phyloP scores from a whole-genome alignment of 768 basidiomycete genomes.

The Stropharia rugosoannulata region DNA sequence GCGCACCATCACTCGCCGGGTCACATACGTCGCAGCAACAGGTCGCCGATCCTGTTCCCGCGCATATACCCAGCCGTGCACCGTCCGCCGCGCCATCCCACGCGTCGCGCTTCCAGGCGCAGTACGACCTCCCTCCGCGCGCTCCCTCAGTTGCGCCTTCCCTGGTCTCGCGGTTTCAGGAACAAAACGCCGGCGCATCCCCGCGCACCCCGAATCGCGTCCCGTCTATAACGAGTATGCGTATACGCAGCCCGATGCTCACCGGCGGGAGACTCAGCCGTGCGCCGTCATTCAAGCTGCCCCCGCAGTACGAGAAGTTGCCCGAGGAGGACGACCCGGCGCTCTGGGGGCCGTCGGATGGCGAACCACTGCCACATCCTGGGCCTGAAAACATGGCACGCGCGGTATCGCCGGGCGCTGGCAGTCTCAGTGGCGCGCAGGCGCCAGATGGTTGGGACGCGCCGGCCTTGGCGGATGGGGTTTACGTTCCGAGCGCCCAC shows the following conservation, averaged over 20 bases:
- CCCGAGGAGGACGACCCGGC: not conserved
- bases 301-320: not conserved
- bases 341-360: not conserved
- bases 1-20: not conserved
- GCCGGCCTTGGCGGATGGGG: no score
- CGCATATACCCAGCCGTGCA: no score
- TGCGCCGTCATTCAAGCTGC: not conserved
- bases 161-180: constrained; percentile 1
- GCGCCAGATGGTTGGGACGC: not conserved
- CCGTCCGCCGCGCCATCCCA: no score
- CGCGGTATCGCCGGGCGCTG: not conserved
- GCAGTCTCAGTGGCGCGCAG: not conserved
- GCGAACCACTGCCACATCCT: no score
- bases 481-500: not conserved
- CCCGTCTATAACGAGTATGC: not conserved
- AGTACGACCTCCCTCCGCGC: not conserved
- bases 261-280: not conserved
- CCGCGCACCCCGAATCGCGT: not conserved
- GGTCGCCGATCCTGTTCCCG: no score
- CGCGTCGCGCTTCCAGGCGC: no score
- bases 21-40: not conserved
- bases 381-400: not conserved
- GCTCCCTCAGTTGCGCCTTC: not conserved
- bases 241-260: not conserved
- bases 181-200: not conserved